Evolutionary conservation across 441 rosid genomes (phyloP).

Genomic region (Capsella rubella): DNA sequence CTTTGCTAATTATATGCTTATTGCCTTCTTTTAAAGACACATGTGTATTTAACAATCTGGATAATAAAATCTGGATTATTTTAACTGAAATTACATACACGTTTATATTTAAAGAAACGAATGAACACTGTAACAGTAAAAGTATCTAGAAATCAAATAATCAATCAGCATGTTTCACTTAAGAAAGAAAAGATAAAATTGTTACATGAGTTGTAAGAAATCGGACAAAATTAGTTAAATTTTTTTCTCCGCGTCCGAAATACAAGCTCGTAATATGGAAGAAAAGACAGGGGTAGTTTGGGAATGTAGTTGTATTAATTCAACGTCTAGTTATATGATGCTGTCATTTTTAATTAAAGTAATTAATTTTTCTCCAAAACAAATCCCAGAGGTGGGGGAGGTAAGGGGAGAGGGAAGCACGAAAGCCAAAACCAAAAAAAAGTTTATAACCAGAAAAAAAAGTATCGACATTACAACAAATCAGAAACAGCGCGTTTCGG

Average conservation of each 20-base stretch:
- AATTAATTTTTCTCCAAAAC: constrained; percentile 18
- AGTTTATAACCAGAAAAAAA: neutral
- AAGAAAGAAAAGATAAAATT: neutral
- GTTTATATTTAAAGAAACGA: no score
- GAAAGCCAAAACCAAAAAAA: constrained; percentile 6
- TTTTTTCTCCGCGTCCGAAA: constrained; percentile 40
- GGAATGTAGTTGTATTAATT: constrained; percentile 30
- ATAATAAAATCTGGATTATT: neutral
- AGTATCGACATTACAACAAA: constrained; percentile 14
- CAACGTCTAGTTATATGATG: constrained; percentile 43
- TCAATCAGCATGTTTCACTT: constrained; percentile 2
- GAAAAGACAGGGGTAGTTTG: constrained; percentile 26
- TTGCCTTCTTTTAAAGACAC: neutral
- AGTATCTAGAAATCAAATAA: neutral
- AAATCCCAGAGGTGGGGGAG: constrained; percentile 42
- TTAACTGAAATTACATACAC: neutral
- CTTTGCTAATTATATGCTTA: neutral
- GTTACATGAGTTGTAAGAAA: constrained; percentile 13
- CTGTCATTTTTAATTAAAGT: constrained; percentile 46
- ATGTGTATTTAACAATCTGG: neutral
- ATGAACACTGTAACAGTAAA: neutral
- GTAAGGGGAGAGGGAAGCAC: constrained; percentile 45
- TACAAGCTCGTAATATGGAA: constrained; percentile 22
- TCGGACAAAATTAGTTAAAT: constrained; percentile 35
- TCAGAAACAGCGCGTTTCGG: constrained; percentile 20